Evolutionary conservation across 169 alveolate genomes (phyloP), one percentile per base, ranked within the genome.

Genomic region (Plasmodium cynomolgi): DNA sequence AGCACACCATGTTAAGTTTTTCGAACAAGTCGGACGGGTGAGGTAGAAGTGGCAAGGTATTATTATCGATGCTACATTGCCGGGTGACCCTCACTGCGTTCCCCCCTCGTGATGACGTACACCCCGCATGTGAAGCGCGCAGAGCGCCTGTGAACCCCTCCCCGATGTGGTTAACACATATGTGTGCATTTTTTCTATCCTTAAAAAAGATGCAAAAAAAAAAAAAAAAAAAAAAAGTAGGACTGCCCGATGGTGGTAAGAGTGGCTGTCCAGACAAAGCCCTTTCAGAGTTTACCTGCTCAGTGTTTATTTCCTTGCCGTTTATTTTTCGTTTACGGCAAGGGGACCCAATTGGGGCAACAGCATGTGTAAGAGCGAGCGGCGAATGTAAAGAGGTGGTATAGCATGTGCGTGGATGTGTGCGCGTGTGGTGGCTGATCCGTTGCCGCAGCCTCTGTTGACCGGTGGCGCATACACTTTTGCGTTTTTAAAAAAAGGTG

Each of bases 1-100:
- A 90, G 83, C 54, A 34, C 2, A 37, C 44, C 58, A 73, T 85
- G 84, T 33, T 68, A 20, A 54, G 26, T 44, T 85, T 75, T 85
- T 68, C 94, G 47, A 56, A 62, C 68, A 26, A 41, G 17, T 23
- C 29, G 15, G 75, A 39, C 37, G n/a, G 39, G 37, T 72, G 50
- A 56, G 73, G 33, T 7, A 37, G 62, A 39, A 54, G 58, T 29
- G 81, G 4, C 8, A 3, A 37, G 8, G 44, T 37, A 37, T 37
- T 37, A 37, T 37, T 37, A 37, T 37, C 44, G 44, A 6, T 37
- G 44, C 44, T 37, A 37, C 44, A 37, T 37, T 37, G 9, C 44
- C 44, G 8, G 44, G 44, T 44, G 56, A 44, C 56, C 56, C n/a
- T 44, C 17, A 13, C 56, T 44, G 56, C 17, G 56, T 44, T n/a